Base-by-base conservation (phyloP, 257 asterid species). In the Ligustrum vulgare region DNA sequence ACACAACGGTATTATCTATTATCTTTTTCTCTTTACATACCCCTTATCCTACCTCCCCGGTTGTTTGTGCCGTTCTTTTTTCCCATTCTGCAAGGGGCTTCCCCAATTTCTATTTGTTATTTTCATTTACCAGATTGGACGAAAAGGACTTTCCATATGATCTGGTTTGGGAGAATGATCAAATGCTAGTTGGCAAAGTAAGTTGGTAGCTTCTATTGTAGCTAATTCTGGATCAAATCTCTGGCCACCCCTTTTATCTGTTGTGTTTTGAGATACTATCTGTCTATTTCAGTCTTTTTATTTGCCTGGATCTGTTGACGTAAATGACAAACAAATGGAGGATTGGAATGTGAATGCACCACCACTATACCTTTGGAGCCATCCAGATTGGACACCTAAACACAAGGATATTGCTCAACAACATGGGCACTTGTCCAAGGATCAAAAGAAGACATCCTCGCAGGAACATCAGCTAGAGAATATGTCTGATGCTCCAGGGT, bases 241-340 rank as follows among this genome's bases (percentile, higher is more conserved):
- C 72, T 69, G 20, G 49, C 13, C 9, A 5, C 22, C 43, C 51
- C 9, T 74, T 70, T 73, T 66, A 35, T 34, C 31, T 67, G 8
- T 45, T 49, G n/a, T 70, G 75, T 10, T 66, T 73, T 64, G 64
- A 33, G 18, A 41, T 47, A 34, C 49, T 66, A 22, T 78, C 54
- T 79, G 18, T 78, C 70, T 77, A 11, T 77, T 81, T 62, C 91
- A 95, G 99, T 81, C 99, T 9, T 93, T 95, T 72, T 91, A 95
- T 86, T 82, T 95, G 58, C 99, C 99, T 36, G 99, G 97, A 67
- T 90, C 98, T 25, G 84, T 93, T 28, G 94, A 92, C 79, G 80
- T 71, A 69, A 82, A 87, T 77, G 92, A 84, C 80, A 87, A 89
- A 72, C 96, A 88, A 87, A 75, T 89, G 74, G 98, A 91, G 74